These are phyloP conservation scores for Arabidopsis hybrid DNA, from an alignment of 441 rosid genomes.

Conservation along the genomic window DNA sequence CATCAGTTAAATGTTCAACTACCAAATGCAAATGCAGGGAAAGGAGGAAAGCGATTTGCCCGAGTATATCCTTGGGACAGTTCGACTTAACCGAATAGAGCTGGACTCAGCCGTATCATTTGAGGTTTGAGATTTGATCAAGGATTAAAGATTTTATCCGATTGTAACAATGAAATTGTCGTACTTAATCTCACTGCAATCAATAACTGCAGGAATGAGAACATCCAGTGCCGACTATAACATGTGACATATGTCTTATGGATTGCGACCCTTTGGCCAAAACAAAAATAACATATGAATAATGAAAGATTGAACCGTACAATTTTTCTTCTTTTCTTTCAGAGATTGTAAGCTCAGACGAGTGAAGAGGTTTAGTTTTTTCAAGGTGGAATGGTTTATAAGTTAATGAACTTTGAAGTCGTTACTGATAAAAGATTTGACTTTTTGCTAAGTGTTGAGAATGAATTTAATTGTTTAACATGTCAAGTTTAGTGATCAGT, in stretches of 20 bases:
- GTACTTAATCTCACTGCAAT: constrained; percentile 2
- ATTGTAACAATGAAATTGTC: constrained; percentile 11
- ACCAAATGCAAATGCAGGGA: constrained; percentile 62
- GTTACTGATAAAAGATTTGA: background rate
- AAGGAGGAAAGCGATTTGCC: constrained; percentile 87
- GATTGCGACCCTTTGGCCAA: constrained; percentile 10
- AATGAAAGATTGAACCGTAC: constrained; percentile 1
- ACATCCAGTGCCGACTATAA: background rate
- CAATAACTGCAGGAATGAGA: constrained; percentile 34
- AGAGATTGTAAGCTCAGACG: background rate
- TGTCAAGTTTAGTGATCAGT: background rate
- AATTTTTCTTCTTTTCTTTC: background rate
- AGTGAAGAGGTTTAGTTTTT: background rate
- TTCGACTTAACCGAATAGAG: constrained; percentile 77
- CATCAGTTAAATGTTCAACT: constrained; percentile 2
- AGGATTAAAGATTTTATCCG: background rate
- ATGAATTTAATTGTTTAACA: background rate
- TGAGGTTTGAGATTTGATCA: constrained; percentile 54
- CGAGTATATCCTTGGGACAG: constrained; percentile 95
- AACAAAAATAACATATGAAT: background rate
- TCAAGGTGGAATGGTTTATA: background rate
- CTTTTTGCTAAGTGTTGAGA: background rate
- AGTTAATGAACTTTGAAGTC: background rate
- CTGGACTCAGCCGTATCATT: constrained; percentile 71
- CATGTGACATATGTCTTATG: background rate